phyloP scores from a whole-genome alignment of 371 early-diverging fungal species.

The Mortierella sp. region DNA sequence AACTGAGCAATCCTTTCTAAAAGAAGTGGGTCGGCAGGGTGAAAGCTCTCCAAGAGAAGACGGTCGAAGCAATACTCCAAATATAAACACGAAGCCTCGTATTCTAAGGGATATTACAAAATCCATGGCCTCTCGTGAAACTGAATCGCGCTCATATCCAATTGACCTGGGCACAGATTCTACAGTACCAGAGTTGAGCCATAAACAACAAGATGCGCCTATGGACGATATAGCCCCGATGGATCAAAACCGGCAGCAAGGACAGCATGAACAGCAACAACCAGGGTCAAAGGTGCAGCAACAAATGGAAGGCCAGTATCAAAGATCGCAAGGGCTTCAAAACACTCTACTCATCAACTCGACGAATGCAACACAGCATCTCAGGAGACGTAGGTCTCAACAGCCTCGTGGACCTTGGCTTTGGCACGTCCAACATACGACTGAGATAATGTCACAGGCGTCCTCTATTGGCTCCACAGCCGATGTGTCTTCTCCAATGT shows the following conservation, averaged over 20 bases:
- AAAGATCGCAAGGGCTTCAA: neutral
- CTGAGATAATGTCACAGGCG: neutral
- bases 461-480: slow-evolving; percentile 8
- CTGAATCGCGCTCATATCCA: neutral
- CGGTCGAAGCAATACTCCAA: neutral
- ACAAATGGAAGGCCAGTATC: no score
- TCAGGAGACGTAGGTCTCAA: neutral
- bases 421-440: neutral
- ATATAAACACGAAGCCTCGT: neutral
- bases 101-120: slow-evolving; percentile 15
- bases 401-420: slow-evolving; percentile 16
- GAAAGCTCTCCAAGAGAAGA: no score
- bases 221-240: neutral
- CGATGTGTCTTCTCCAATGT: neutral
- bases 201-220: neutral
- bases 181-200: neutral
- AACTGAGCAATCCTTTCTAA: neutral
- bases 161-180: neutral
- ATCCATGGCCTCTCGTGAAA: neutral
- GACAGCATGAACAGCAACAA: neutral
- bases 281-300: no score
- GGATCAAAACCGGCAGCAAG: neutral
- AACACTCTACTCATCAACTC: no score
- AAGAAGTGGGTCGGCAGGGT: neutral
- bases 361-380: neutral